phyloP scores from a whole-genome alignment of 2,329 filamentous ascomycete genomes.

The Seiridium unicorne region DNA sequence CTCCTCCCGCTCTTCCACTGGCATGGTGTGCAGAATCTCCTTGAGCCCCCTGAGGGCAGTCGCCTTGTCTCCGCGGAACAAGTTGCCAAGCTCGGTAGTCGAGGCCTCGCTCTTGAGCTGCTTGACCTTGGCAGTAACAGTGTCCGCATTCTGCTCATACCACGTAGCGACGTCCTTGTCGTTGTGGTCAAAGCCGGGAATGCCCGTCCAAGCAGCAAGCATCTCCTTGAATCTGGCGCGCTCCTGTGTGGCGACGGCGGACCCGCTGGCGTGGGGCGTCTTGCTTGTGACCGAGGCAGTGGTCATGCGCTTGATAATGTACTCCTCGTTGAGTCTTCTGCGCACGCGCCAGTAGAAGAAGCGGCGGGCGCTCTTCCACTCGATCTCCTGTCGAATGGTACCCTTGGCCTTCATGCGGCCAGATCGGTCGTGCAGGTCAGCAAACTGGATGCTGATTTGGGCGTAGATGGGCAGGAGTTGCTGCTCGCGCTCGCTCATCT shows the following conservation, averaged over 20 bases:
- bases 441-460: conserved; percentile 95
- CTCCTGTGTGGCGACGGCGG: conserved; percentile 37
- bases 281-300: conserved; percentile 35
- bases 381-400: conserved; percentile 78
- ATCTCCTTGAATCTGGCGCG: conserved; percentile 61
- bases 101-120: conserved; percentile 72
- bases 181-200: conserved; percentile 73
- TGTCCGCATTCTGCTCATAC: conserved; percentile 94
- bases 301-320: conserved; percentile 88
- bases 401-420: conserved; percentile 99
- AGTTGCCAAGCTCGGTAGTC: conserved; percentile 42
- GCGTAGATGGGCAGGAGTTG: conserved; percentile 87
- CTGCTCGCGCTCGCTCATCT: conserved; percentile 85
- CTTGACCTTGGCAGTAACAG: conserved; percentile 81
- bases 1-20: conserved; percentile 83
- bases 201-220: conserved; percentile 79
- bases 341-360: conserved; percentile 99
- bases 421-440: conserved; percentile 93
- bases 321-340: conserved; percentile 94
- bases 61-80: conserved; percentile 51
- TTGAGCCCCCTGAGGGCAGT: conserved; percentile 83
- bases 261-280: conserved; percentile 24
- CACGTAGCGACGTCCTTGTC: conserved; percentile 85
- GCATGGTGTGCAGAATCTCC: conserved; percentile 81
- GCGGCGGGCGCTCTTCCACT: conserved; percentile 85